Evolutionary conservation across 495 filamentous ascomycete species (phyloP), one percentile per base, ranked within the genome.

Genomic region (Trichocladium antarcticum): DNA sequence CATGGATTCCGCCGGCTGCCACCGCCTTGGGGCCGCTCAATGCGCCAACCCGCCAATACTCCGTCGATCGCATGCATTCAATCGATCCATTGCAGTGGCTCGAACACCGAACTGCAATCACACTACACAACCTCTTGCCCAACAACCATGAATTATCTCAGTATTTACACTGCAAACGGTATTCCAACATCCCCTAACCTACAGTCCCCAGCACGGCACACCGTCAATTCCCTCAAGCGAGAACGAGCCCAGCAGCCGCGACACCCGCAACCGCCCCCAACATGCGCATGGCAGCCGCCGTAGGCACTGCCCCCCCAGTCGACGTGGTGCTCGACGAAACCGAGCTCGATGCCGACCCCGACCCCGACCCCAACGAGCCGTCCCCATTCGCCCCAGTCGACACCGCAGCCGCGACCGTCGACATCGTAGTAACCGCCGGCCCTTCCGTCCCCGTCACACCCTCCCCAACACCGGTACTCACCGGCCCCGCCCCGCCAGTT

Each of bases 281-380:
- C 35, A 55, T 12, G 16, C 20, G 39, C 48, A 15, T 50, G n/a
- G 28, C 37, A 6, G 27, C 53, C 19, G 40, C 47, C 32, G 52
- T 50, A 14, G 52, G 46, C 42, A 27, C 47, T 10, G 47, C 53
- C n/a, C 41, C 53, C 14, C 38, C 53, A 24, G 52, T 54, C 10
- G 46, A 54, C 5, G 36, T 37, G 6, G 42, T 35, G 3, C 42
- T 34, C 19, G 21, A 27, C 6, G 49, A 49, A 5, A 8, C 24
- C 24, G 24, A 27, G 3, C 24, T 8, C 24, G 24, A 27, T 16
- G 27, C 20, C 21, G 37, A 40, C 7, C 15, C 21, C n/a, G 37
- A 45, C n/a, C 4, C 34, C 7, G 27, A 21, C 21, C 27, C 14
- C 21, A 27, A 14, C n/a, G 21, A 19, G 10, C 9, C 40, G 20